A percentile compares a stretch with the other conserved stretches of the same genome.
Evolutionary conservation across 768 basidiomycete species (phyloP).

Genomic region (Imleria badia): DNA sequence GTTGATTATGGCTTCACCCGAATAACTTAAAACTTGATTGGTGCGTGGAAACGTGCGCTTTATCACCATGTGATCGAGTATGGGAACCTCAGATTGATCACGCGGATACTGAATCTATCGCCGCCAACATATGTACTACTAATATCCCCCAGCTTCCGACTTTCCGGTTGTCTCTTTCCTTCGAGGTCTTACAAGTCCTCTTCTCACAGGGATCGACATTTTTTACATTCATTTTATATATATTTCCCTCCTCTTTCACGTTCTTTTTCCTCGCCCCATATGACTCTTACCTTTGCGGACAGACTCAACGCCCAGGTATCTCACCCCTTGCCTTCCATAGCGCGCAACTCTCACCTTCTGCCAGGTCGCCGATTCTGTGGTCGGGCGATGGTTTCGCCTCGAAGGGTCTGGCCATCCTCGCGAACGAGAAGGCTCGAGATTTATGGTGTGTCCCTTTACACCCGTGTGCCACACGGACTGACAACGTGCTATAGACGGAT

Average conservation of each 20-base stretch:
- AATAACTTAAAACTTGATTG: constrained; percentile 1
- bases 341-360: not conserved
- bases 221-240: constrained; percentile 28
- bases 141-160: constrained; percentile 4
- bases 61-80: constrained; percentile 22
- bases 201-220: not conserved
- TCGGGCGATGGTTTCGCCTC: constrained; percentile 69
- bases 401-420: constrained; percentile 68
- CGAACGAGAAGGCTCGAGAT: constrained; percentile 63
- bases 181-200: constrained; percentile 5
- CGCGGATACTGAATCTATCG: constrained; percentile 8
- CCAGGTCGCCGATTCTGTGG: constrained; percentile 40
- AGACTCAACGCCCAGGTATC: constrained; percentile 42
- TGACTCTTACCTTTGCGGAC: constrained; percentile 41
- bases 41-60: constrained; percentile 17
- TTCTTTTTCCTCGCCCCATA: constrained; percentile 24
- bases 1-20: not conserved
- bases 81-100: constrained; percentile 23
- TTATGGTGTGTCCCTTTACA: constrained; percentile 42
- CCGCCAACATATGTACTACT: constrained; percentile 9
- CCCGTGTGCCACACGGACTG: not conserved
- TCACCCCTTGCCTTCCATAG: not conserved
- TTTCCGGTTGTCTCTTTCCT: not conserved
- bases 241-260: constrained; percentile 10
- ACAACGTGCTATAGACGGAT: constrained; percentile 52